Evolutionary conservation across 441 rosid species (phyloP).

Genomic region (Populus trichocarpa): DNA sequence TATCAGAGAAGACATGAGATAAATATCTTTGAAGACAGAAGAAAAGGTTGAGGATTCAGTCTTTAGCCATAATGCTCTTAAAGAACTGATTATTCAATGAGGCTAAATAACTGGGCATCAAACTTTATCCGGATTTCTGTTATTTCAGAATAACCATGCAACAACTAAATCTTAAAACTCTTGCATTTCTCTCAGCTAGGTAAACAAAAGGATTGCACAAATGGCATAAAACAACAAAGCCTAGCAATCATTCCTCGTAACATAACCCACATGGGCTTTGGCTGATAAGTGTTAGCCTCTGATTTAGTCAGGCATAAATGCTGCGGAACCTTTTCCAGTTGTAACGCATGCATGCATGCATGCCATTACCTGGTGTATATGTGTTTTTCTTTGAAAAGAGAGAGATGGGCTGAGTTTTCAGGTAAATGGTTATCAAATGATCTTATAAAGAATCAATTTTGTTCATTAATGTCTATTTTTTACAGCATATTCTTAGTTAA

Average conservation of each 20-base stretch:
- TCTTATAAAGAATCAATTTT: too few relatives aligned
- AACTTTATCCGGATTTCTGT: background rate
- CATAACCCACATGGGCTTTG: background rate
- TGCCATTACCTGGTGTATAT: background rate
- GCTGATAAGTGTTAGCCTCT: background rate
- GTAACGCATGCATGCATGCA: background rate
- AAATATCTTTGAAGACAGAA: background rate
- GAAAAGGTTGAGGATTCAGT: background rate
- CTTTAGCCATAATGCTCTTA: background rate
- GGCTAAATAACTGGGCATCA: background rate
- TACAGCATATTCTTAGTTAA: too few relatives aligned
- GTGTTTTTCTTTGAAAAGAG: too few relatives aligned
- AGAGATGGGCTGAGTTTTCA: too few relatives aligned
- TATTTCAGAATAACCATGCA: background rate
- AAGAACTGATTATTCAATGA: background rate
- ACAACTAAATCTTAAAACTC: background rate
- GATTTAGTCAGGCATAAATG: background rate
- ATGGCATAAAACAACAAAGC: background rate
- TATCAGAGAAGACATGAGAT: background rate
- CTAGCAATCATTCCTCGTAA: background rate
- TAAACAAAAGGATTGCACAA: background rate
- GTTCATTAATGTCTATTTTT: too few relatives aligned
- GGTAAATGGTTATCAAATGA: too few relatives aligned
- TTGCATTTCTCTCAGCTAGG: background rate
- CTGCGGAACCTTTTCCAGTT: background rate